phyloP scores from a whole-genome alignment of 345 rosid genomes.

The Eucalyptus microcorys region DNA sequence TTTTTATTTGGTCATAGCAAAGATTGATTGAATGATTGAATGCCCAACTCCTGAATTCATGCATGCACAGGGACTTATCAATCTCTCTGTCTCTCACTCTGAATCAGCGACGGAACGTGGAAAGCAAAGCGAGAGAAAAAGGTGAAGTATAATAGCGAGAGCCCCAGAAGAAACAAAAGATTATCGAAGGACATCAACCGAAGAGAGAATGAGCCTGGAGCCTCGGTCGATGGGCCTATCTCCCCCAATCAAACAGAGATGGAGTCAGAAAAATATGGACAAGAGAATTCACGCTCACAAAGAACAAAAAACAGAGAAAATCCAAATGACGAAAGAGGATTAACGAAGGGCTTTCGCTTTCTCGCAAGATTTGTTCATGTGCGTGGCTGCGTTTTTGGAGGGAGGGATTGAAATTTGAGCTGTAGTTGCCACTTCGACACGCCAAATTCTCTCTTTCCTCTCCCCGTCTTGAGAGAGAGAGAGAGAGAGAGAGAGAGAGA shows the following conservation, averaged over 20 bases:
- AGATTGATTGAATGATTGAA: background rate
- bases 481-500: background rate
- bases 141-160: background rate
- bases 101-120: background rate
- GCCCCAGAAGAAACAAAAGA: background rate
- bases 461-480: background rate
- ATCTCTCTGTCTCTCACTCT: background rate
- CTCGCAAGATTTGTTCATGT: background rate
- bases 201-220: background rate
- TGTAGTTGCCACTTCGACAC: conserved; percentile 7
- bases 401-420: background rate
- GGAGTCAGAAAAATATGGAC: background rate
- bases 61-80: background rate
- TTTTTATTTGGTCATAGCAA: background rate
- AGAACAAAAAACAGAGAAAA: background rate
- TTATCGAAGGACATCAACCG: background rate
- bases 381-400: background rate
- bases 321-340: background rate
- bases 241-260: background rate
- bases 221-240: background rate
- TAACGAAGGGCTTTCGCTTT: background rate
- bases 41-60: background rate
- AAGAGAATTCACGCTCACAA: background rate
- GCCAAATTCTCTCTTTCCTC: background rate
- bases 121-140: background rate